Conservation (phyloP, 2,329 filamentous ascomycete genomes). For the Amphichorda felina region DNA sequence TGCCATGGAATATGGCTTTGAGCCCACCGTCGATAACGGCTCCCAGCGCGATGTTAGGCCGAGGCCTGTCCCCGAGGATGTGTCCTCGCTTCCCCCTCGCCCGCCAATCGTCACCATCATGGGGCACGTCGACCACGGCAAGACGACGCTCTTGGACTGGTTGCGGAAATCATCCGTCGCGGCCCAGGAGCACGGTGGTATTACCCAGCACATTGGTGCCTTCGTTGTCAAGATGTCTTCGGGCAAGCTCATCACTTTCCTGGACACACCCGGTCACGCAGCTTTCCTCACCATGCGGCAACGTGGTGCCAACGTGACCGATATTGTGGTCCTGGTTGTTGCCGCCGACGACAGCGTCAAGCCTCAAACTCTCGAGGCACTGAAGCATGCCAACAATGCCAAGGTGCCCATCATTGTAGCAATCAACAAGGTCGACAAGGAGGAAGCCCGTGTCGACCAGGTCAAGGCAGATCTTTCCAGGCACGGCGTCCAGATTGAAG, state of each 20-base stretch:
- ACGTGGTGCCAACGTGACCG: conserved; percentile 87
- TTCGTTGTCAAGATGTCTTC: conserved; percentile 83
- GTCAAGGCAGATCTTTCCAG: conserved; percentile 81
- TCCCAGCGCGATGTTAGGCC: conserved; percentile 60
- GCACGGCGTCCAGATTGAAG: conserved; percentile 83
- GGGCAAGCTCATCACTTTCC: conserved; percentile 86
- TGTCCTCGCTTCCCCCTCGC: conserved; percentile 54
- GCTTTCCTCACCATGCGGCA: conserved; percentile 95
- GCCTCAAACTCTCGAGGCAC: conserved; percentile 89
- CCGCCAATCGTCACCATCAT: conserved; percentile 98
- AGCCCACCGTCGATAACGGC: conserved; percentile 62
- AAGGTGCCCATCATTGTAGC: conserved; percentile 94
- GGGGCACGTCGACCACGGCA: conserved; percentile 98
- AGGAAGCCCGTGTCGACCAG: conserved; percentile 64
- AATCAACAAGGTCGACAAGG: conserved; percentile 94
- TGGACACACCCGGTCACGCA: conserved; percentile 92
- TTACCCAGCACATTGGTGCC: conserved; percentile 96
- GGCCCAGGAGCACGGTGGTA: conserved; percentile 86
- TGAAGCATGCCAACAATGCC: conserved; percentile 81
- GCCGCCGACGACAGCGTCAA: conserved; percentile 96
- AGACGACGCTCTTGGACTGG: conserved; percentile 92
- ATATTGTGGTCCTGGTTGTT: conserved; percentile 92
- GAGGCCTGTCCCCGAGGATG: conserved; percentile 57
- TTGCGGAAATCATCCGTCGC: conserved; percentile 87
- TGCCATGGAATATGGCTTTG: conserved; percentile 84